Evolutionary conservation across 371 early-diverging fungal genomes (phyloP), one percentile per base, ranked within the genome.

Genomic region (Funneliformis caledonium): DNA sequence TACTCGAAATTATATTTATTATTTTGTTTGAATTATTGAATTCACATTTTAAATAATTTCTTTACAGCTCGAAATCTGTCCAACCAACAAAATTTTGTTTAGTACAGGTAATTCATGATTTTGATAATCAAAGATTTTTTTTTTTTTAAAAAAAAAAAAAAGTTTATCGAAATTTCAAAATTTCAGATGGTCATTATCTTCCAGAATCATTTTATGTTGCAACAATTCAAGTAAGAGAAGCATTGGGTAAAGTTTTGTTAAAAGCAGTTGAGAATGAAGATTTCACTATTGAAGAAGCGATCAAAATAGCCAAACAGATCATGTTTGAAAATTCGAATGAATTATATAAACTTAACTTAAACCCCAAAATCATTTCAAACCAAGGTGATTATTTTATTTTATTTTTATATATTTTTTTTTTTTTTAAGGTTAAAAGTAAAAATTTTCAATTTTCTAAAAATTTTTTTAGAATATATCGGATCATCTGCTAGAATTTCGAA

Each of bases 11-110:
- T 7, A 43, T 12, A 19, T 19, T 68, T 26, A 43, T 47, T 22
- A 16, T 8, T 37, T 37, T 1, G 37, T 37, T 37, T 45, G 14
- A 37, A 42, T 42, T 69, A 43, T 68, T 68, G n/a, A 19, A 4
- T 14, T 12, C 8, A 31, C 8, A 11, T 37, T 16, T 43, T 67
- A 33, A 31, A 68, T 69, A 43, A n/a, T 19, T n/a, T 19, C n/a
- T n/a, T 69, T 43, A 12, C n/a, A 73, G 73, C 31, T 73, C 26
- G 73, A 73, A 19, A 60, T 67, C 48, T 64, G 65, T 52, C 78
- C 78, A 26, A 77, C 10, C 26, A 77, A 77, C 43, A 77, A 77
- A 62, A 77, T 77, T 31, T 77, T 67, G 50, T 77, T 77, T 77
- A 62, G 62, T 65, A 65, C 78, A 64, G 78, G 78, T 77, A 77